Conservation (phyloP, 1,139 yeast species). For the Taiozyma sp. region DNA sequence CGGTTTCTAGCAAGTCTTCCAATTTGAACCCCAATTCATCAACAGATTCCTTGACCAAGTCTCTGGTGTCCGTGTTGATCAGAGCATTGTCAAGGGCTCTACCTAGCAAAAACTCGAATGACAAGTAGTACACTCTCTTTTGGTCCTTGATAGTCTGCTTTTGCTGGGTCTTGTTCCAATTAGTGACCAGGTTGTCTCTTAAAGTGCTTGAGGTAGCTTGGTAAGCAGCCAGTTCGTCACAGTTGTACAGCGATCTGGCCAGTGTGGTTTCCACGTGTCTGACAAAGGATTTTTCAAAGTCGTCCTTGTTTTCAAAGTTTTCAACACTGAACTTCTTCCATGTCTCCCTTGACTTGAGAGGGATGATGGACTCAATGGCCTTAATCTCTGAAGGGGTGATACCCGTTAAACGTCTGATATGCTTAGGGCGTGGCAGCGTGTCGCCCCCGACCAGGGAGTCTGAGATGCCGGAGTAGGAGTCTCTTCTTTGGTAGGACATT, state of each 20-base stretch:
- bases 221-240: slow-evolving; percentile 90
- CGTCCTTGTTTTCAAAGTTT: slow-evolving; percentile 49
- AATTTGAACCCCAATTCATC: slow-evolving; percentile 79
- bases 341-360: slow-evolving; percentile 66
- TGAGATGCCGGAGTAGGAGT: slow-evolving; percentile 13
- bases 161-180: slow-evolving; percentile 95
- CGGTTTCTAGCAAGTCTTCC: slow-evolving; percentile 81
- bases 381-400: slow-evolving; percentile 87
- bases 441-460: slow-evolving; percentile 8
- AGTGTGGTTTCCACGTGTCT: slow-evolving; percentile 85
- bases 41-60: slow-evolving; percentile 50
- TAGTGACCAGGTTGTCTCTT: slow-evolving; percentile 74
- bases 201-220: slow-evolving; percentile 81
- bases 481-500: slow-evolving; percentile 7
- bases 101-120: slow-evolving; percentile 92
- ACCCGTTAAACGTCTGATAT: slow-evolving; percentile 75
- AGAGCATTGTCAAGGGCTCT: slow-evolving; percentile 93
- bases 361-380: slow-evolving; percentile 77
- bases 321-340: slow-evolving; percentile 66
- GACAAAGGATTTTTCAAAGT: slow-evolving; percentile 68
- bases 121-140: slow-evolving; percentile 82
- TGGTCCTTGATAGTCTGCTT: slow-evolving; percentile 80
- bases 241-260: slow-evolving; percentile 86
- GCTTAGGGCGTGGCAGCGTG: slow-evolving; percentile 23
- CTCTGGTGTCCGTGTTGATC: slow-evolving; percentile 66